A percentile compares a stretch with the other conserved stretches of the same genome.
phyloP scores from a whole-genome alignment of 2,329 filamentous ascomycete genomes.

The Orbilia ellipsospora region DNA sequence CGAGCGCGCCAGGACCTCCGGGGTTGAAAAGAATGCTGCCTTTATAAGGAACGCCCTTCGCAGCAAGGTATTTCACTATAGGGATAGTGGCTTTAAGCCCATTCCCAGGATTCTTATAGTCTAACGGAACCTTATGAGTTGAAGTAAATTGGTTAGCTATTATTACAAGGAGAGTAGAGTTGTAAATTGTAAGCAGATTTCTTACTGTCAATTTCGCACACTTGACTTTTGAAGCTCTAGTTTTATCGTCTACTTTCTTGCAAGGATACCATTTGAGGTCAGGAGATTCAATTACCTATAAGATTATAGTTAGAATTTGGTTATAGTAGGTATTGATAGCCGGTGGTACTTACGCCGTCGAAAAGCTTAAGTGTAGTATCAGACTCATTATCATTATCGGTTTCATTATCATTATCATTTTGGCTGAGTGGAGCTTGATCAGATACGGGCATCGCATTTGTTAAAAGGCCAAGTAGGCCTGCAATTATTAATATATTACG shows the following conservation, averaged over 20 bases:
- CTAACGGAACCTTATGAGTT: slow-evolving; percentile 65
- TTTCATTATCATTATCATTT: no score
- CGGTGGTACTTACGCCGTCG: slow-evolving; percentile 23
- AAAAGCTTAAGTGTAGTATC: slow-evolving; percentile 9
- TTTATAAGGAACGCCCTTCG: slow-evolving; percentile 58
- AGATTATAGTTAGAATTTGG: not conserved
- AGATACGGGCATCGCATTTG: no score
- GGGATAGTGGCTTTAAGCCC: slow-evolving; percentile 40
- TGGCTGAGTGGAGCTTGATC: no score
- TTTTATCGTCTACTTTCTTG: slow-evolving; percentile 57
- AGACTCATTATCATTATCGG: no score
- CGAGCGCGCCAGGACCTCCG: slow-evolving; percentile 65
- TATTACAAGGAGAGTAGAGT: not conserved
- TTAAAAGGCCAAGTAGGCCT: no score
- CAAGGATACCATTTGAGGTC: slow-evolving; percentile 66
- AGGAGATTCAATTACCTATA: slow-evolving; percentile 64
- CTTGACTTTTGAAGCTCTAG: slow-evolving; percentile 2
- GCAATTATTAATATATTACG: no score
- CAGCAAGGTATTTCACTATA: slow-evolving; percentile 28
- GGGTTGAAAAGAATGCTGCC: slow-evolving; percentile 65
- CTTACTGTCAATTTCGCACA: slow-evolving; percentile 37
- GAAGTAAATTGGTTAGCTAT: slow-evolving; percentile 34
- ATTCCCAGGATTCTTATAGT: slow-evolving; percentile 64
- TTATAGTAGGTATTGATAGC: not conserved
- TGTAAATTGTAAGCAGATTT: not conserved